These are phyloP conservation scores for Dipteronia sinensis DNA, from an alignment of 345 rosid species.

Conservation along the genomic window DNA sequence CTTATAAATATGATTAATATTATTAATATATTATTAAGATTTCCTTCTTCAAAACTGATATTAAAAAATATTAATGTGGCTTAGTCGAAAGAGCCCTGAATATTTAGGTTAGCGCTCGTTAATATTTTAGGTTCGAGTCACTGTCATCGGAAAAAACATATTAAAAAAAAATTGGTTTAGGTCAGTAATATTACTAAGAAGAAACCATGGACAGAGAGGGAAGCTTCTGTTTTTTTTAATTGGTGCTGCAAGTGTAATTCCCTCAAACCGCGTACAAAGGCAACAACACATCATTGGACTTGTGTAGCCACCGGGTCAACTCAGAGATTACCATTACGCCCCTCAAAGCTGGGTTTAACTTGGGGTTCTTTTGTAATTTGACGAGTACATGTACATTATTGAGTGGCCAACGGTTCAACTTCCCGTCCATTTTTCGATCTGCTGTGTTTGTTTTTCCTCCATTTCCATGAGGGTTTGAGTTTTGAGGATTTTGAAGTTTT, in stretches of 20 bases:
- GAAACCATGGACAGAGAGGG: background rate
- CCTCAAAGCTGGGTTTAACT: background rate
- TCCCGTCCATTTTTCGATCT: background rate
- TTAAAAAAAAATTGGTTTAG: no score
- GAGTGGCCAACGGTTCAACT: no score
- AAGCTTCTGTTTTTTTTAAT: background rate
- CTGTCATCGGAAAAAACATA: no score
- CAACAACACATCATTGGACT: no score
- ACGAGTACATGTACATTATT: no score
- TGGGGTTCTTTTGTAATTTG: slow-evolving; percentile 5
- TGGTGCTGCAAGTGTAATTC: background rate
- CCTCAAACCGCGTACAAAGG: background rate
- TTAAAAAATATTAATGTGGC: no score
- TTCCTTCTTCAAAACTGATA: no score
- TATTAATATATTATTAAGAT: no score
- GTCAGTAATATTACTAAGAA: background rate
- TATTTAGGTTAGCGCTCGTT: no score
- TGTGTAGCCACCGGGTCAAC: background rate
- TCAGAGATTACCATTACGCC: background rate
- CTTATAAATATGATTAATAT: no score
- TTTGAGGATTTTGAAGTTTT: background rate
- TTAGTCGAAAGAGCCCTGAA: no score
- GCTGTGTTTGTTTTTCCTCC: background rate
- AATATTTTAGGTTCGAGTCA: no score
- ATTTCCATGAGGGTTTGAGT: background rate